phyloP scores from a whole-genome alignment of 129 eudicot species.

The Escallonia rubra region DNA sequence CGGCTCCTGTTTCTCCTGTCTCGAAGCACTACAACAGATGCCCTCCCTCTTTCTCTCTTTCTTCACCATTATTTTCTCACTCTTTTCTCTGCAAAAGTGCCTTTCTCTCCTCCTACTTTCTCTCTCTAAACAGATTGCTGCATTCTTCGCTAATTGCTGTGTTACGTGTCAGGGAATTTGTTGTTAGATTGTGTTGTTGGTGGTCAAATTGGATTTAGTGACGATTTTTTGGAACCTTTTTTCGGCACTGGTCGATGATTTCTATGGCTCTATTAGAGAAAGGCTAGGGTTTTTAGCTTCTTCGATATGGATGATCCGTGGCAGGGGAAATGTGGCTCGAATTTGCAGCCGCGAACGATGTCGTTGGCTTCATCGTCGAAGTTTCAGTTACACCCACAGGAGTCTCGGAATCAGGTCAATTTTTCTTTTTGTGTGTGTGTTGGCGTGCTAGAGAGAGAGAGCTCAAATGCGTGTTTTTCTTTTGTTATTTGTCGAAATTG shows the following conservation, averaged over 20 bases:
- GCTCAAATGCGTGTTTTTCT: neutral
- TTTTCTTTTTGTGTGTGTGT: neutral
- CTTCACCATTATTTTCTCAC: neutral
- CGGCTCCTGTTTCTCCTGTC: neutral
- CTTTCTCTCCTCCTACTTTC: neutral
- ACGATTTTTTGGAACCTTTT: neutral
- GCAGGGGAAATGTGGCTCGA: slow-evolving; percentile 14
- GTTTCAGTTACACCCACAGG: neutral
- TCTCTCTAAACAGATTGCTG: neutral
- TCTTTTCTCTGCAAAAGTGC: too few species aligned
- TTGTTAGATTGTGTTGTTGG: neutral
- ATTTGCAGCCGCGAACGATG: slow-evolving; percentile 4
- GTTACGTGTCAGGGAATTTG: too few species aligned
- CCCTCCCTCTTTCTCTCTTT: neutral
- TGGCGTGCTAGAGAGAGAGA: neutral
- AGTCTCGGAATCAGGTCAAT: slow-evolving; percentile 13
- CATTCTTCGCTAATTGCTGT: too few species aligned
- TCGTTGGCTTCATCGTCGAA: neutral
- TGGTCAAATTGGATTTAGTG: neutral
- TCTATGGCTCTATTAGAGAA: slow-evolving; percentile 1
- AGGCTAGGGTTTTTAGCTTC: slow-evolving; percentile 4
- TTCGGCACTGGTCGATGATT: neutral
- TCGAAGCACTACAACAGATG: neutral
- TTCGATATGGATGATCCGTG: slow-evolving; percentile 20
- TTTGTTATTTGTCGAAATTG: neutral